Percentiles rank a stretch among this genome's conserved stretches.
Evolutionary conservation across 768 basidiomycete species (phyloP).

Genomic region (Steccherinum ochraceum): DNA sequence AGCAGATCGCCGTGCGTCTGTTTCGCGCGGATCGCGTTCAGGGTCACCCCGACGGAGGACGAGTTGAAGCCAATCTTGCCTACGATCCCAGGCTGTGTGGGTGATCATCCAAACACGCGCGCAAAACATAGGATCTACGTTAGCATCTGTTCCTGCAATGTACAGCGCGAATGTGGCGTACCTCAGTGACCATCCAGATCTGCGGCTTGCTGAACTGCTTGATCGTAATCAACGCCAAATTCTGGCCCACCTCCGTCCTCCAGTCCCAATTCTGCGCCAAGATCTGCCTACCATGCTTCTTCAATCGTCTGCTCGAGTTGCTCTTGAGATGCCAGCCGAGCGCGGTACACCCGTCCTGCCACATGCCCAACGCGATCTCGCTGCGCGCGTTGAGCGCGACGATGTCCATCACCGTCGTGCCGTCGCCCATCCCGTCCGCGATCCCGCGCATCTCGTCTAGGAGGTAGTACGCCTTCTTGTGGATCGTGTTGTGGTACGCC

Average conservation of each 20-base stretch:
- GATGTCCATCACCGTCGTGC: constrained; percentile 24
- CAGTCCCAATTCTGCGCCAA: constrained; percentile 35
- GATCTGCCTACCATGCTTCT: constrained; percentile 11
- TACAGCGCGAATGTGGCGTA: constrained; percentile 6
- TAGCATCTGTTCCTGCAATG: background rate
- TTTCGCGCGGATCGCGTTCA: constrained; percentile 30
- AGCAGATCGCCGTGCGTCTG: constrained; percentile 23
- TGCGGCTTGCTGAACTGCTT: constrained; percentile 21
- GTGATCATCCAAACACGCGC: background rate
- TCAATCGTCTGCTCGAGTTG: background rate
- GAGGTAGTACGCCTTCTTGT: constrained; percentile 21
- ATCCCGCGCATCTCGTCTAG: constrained; percentile 30
- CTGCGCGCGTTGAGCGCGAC: constrained; percentile 30
- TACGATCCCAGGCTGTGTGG: constrained; percentile 27
- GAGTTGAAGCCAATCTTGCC: constrained; percentile 34
- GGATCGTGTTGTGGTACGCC: constrained; percentile 20
- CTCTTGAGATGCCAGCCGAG: constrained; percentile 24
- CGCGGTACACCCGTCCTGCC: constrained; percentile 30
- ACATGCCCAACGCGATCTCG: constrained; percentile 31
- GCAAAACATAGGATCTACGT: background rate
- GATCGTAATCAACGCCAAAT: constrained; percentile 27
- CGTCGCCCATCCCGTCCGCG: constrained; percentile 20
- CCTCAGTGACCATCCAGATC: constrained; percentile 32
- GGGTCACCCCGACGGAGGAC: constrained; percentile 27
- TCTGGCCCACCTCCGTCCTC: constrained; percentile 25